Percentiles rank a stretch among this genome's conserved stretches.
Evolutionary conservation across 2,329 filamentous ascomycete species (phyloP).

Genomic region (Cladosporium sp.): DNA sequence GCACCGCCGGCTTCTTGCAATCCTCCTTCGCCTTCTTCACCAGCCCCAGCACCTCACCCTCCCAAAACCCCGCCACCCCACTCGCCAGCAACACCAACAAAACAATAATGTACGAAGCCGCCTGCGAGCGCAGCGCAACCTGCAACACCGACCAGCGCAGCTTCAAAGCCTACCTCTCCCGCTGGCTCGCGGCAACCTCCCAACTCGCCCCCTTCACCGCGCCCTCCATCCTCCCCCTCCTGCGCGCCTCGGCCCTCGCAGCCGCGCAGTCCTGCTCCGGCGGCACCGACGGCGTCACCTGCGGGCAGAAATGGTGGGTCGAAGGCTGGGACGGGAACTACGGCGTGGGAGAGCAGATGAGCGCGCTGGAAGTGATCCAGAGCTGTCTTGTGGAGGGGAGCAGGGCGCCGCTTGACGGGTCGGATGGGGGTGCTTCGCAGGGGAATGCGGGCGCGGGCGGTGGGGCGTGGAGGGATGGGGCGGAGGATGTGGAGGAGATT

Average conservation of each 20-base stretch:
- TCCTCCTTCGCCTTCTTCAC: constrained; percentile 36
- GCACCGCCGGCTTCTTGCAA: constrained; percentile 21
- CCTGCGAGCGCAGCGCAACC: constrained; percentile 36
- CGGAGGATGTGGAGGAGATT: not conserved
- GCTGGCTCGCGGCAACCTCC: constrained; percentile 48
- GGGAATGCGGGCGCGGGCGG: constrained; percentile 41
- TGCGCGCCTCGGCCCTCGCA: constrained; percentile 48
- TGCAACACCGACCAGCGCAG: constrained; percentile 41
- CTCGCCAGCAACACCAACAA: constrained; percentile 9
- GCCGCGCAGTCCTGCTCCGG: constrained; percentile 51
- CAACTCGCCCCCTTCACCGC: constrained; percentile 54
- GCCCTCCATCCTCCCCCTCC: constrained; percentile 44
- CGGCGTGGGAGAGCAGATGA: constrained; percentile 54
- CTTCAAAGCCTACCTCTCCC: constrained; percentile 37
- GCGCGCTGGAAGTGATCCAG: constrained; percentile 47
- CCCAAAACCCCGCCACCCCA: too few species aligned
- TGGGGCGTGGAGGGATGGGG: not conserved
- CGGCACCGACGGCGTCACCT: constrained; percentile 39
- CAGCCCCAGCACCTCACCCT: not conserved
- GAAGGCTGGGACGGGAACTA: constrained; percentile 35
- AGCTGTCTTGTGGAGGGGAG: constrained; percentile 36
- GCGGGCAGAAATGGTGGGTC: constrained; percentile 39
- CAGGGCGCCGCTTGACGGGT: constrained; percentile 39
- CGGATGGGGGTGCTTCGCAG: constrained; percentile 46
- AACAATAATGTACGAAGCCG: constrained; percentile 39